Evolutionary conservation across 2,329 filamentous ascomycete species (phyloP), one percentile per base, ranked within the genome.

Genomic region (Magnaporthales sp.): DNA sequence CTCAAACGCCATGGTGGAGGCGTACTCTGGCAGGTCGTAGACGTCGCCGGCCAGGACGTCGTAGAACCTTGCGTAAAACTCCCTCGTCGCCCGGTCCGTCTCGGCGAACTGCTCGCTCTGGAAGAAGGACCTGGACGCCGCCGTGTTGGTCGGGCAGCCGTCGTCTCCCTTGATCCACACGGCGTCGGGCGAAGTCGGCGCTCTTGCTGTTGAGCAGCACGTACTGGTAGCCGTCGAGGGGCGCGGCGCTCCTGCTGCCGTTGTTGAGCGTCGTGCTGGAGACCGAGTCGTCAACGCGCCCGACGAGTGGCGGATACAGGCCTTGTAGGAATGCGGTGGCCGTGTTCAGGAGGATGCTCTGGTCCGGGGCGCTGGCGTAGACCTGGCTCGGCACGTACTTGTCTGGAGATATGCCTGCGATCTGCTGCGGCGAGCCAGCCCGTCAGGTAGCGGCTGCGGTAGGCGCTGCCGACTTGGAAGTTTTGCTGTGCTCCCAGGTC

Each of bases 221-320:
- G 62, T 63, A 63, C 62, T 63, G 62, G 62, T 63, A 63, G 62
- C 62, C 62, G 30, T 15, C 32, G 29, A 63, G 62, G 30, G 62
- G 62, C 10, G 29, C 9, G 29, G 29, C 24, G 67, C 7, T 5
- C 2, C 7, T 69, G 67, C 64, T 64, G 67, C 62, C 58, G 63
- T 22, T 66, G 69, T 65, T 70, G 64, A 13, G 27, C 29, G 22
- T 73, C 71, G 72, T 69, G 70, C 54, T 71, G 67, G 60, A 15
- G 6, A 63, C 62, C 2, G 61, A 63, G 61, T 22, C 29, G 61
- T 63, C 31, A 27, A 63, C 27, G 2, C 27, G 58, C 22, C 58
- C 58, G 24, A 32, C 13, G 22, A 24, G 60, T 1, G 63, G 63
- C 10, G 32, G 63, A 26, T 64, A 51, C n/a, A 64, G 63, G 6